These are phyloP conservation scores for Telfairia occidentalis DNA, from an alignment of 331 rosid genomes.

Conservation along the genomic window DNA sequence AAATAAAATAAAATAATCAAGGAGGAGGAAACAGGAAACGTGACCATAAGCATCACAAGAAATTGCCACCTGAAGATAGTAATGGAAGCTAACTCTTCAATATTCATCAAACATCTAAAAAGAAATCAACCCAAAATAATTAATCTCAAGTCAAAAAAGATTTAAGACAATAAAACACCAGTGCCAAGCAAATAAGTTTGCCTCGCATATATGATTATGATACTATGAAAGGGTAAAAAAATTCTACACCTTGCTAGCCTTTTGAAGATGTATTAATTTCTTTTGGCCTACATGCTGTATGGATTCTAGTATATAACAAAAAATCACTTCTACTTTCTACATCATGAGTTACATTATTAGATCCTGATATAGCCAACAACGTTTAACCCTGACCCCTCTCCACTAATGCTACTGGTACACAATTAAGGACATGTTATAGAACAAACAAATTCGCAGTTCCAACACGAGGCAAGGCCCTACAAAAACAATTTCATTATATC, in stretches of 20 bases:
- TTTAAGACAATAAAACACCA: not conserved
- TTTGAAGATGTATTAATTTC: not conserved
- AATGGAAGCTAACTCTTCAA: not conserved
- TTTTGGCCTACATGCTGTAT: not conserved
- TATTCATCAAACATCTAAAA: not conserved
- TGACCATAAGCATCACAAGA: not conserved
- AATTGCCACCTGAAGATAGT: constrained; percentile 1
- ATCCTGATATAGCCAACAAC: not conserved
- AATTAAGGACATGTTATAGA: not conserved
- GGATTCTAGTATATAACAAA: not conserved
- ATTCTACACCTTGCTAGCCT: not conserved
- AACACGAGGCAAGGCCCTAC: not conserved
- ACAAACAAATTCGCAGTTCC: not conserved
- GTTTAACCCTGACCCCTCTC: not conserved
- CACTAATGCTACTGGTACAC: not conserved
- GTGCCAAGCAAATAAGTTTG: not conserved
- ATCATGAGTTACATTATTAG: not conserved
- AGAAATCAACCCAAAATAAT: not conserved
- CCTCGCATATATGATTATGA: not conserved
- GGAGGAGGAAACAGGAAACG: not conserved
- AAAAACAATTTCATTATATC: not conserved
- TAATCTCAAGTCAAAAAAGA: not conserved
- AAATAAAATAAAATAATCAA: not conserved
- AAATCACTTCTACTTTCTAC: not conserved
- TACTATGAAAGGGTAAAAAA: not conserved